A percentile compares a stretch with the other conserved stretches of the same genome.
These are phyloP conservation scores for Trichoderma atroviride DNA, from an alignment of 2,329 filamentous ascomycete genomes.

Conservation along the genomic window DNA sequence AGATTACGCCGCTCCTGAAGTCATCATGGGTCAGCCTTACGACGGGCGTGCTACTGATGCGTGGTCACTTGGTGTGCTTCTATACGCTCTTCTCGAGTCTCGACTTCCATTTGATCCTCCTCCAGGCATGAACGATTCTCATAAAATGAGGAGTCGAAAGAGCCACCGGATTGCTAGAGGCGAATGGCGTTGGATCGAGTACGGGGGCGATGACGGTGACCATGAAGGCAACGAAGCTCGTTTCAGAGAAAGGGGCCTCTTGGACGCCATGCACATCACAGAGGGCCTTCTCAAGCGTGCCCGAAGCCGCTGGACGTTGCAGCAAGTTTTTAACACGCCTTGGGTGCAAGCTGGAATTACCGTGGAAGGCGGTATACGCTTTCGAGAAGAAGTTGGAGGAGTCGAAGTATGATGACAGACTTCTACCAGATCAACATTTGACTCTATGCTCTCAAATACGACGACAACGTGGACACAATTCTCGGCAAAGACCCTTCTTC, in stretches of 20 bases:
- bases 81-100: constrained; percentile 93
- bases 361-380: constrained; percentile 64
- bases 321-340: constrained; percentile 68
- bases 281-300: constrained; percentile 84
- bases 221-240: constrained; percentile 70
- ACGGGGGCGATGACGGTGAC: constrained; percentile 80
- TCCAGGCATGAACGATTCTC: constrained; percentile 75
- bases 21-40: constrained; percentile 92
- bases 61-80: constrained; percentile 90
- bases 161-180: constrained; percentile 94
- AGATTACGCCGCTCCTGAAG: constrained; percentile 95
- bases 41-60: constrained; percentile 90
- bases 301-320: constrained; percentile 73
- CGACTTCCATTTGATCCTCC: constrained; percentile 89
- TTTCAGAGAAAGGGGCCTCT: constrained; percentile 65
- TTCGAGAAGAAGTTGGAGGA: constrained; percentile 61
- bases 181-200: constrained; percentile 94
- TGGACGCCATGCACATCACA: constrained; percentile 78
- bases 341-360: constrained; percentile 79
- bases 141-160: constrained; percentile 76
- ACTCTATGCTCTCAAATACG: background rate
- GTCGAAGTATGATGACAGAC: constrained; percentile 49
- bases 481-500: background rate
- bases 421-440: background rate
- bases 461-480: background rate